A percentile compares a stretch with the other conserved stretches of the same genome.
phyloP scores from a whole-genome alignment of 305 asterid species.

The Solanum hybrid region DNA sequence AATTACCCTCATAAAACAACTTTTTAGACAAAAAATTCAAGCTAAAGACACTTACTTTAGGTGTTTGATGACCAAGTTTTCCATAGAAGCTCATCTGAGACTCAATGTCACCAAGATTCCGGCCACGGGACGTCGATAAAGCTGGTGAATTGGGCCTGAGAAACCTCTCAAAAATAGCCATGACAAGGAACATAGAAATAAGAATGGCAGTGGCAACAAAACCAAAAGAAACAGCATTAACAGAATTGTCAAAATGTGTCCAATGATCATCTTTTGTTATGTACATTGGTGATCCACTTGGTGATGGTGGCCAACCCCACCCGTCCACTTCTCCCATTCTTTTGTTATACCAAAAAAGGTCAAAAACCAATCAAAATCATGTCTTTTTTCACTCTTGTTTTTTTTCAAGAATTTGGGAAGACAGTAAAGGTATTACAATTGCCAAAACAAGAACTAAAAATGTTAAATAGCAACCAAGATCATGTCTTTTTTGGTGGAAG shows the following conservation, averaged over 20 bases:
- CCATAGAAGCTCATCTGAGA: conserved; percentile 13
- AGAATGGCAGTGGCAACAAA: conserved; percentile 86
- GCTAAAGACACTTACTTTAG: conserved; percentile 24
- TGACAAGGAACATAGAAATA: conserved; percentile 77
- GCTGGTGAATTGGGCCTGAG: conserved; percentile 24
- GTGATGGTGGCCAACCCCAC: conserved; percentile 23
- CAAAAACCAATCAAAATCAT: background rate
- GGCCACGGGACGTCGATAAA: background rate
- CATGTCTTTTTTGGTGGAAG: background rate
- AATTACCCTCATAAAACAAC: background rate
- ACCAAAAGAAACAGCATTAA: conserved; percentile 74
- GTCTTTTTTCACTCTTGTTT: background rate
- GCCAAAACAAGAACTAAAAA: background rate
- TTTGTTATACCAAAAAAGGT: background rate
- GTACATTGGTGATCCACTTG: conserved; percentile 20
- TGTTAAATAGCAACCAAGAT: background rate
- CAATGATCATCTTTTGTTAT: conserved; percentile 29
- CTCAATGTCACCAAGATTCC: conserved; percentile 9
- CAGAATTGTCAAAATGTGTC: conserved; percentile 45
- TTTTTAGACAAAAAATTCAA: background rate
- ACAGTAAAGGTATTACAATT: background rate
- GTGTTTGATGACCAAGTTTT: conserved; percentile 22
- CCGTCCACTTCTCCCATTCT: conserved; percentile 20
- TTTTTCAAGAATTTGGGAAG: background rate
- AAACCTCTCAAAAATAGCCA: conserved; percentile 80